Evolutionary conservation across 495 filamentous ascomycete genomes (phyloP), one percentile per base, ranked within the genome.

Genomic region (Talaromyces trachyspermus): DNA sequence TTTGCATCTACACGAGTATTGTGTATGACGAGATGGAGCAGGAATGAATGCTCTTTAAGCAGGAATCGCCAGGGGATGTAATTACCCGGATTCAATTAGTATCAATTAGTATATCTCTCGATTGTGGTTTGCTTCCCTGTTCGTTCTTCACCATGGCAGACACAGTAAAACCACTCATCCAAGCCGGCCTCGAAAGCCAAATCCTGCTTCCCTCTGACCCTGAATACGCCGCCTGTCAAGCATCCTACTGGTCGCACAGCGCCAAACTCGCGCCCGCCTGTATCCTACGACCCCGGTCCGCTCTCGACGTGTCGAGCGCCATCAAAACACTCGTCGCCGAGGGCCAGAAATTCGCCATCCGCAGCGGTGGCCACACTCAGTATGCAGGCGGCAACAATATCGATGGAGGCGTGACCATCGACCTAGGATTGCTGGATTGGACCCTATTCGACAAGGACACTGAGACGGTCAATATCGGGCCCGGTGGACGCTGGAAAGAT

Each of bases 401-500:
- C 47, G 42, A 60, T 5, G 59, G 56, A 39, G 62, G 62, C 14
- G 54, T 64, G 23, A 26, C 63, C 12, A 57, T 65, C 39, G 54
- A 59, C 37, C 46, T 64, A 36, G 38, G 51, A 43, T 54, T 53
- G 30, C 51, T 65, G 23, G 71, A 78, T 42, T 44, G 63, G 9
- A 50, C 48, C 1, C 26, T 50, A 9, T 32, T 32, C 10, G 10
- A 9, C 10, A n/a, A 9, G 10, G 29, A 32, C 3, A 9, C 10
- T n/a, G 14, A 9, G 10, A 10, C 14, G 10, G 29, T 32, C 29
- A 32, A n/a, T 32, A 49, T 54, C 19, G 77, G 75, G 2, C 59
- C 74, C 10, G 77, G 77, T 5, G 66, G 67, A 47, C 52, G 60
- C 10, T 77, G 75, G 69, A 60, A 65, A 20, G 53, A 72, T 8